Percentiles rank a stretch among this genome's conserved stretches.
These are phyloP conservation scores for Kodamaea arcana DNA, from an alignment of 1,139 yeast genomes.

Conservation along the genomic window DNA sequence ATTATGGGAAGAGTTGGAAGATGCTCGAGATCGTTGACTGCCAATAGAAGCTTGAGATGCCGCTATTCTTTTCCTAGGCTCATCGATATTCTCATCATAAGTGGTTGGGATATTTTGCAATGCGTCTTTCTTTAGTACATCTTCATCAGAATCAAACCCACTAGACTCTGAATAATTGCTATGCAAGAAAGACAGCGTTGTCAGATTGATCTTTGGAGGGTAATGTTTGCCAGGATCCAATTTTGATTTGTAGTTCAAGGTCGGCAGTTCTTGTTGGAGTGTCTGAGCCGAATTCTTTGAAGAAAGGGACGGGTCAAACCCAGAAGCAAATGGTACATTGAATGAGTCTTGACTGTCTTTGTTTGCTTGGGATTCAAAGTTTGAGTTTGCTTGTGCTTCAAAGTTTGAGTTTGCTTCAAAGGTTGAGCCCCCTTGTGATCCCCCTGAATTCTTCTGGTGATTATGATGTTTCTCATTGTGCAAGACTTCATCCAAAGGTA, in stretches of 20 bases:
- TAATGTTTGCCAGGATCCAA: slow-evolving; percentile 43
- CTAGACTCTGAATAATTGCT: slow-evolving; percentile 12
- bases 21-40: slow-evolving; percentile 1
- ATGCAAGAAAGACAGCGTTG: slow-evolving; percentile 5
- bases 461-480: too few species aligned
- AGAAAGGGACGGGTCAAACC: not conserved
- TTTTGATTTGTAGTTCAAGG: slow-evolving; percentile 18
- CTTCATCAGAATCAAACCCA: slow-evolving; percentile 12
- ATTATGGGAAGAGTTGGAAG: slow-evolving; percentile 1
- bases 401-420: too few species aligned
- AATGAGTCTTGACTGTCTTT: too few species aligned
- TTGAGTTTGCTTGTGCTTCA: too few species aligned
- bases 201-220: slow-evolving; percentile 2
- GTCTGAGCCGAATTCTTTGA: slow-evolving; percentile 4
- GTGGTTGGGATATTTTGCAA: slow-evolving; percentile 33
- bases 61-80: slow-evolving; percentile 3
- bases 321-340: too few species aligned
- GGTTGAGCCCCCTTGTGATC: too few species aligned
- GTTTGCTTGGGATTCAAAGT: too few species aligned
- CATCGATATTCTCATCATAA: slow-evolving; percentile 34
- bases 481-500: not conserved
- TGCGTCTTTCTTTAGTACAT: slow-evolving; percentile 17
- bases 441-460: too few species aligned
- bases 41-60: not conserved
- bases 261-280: slow-evolving; percentile 8